Evolutionary conservation across 495 filamentous ascomycete species (phyloP).

Genomic region (Pyrenula massariospora): DNA sequence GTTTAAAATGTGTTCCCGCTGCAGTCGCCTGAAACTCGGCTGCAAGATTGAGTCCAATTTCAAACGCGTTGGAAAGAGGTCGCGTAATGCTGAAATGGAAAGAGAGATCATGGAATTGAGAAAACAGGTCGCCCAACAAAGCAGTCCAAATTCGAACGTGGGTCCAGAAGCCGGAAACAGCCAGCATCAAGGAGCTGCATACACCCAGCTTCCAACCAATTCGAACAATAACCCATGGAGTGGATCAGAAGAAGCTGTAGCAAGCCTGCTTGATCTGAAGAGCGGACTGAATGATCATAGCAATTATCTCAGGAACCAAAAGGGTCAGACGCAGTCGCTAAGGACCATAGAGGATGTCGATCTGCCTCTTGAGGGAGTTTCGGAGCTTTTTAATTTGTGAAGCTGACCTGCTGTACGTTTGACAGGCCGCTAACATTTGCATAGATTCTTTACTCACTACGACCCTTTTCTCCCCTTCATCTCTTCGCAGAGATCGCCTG

Average conservation of each 20-base stretch:
- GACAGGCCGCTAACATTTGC: conserved; percentile 4
- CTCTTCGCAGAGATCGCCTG: conserved; percentile 54
- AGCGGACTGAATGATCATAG: conserved; percentile 38
- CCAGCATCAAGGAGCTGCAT: conserved; percentile 7
- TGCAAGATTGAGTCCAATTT: conserved; percentile 94
- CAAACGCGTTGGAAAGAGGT: conserved; percentile 84
- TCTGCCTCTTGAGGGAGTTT: conserved; percentile 58
- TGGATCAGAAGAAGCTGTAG: conserved; percentile 73
- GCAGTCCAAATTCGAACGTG: conserved; percentile 18
- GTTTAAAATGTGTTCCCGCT: conserved; percentile 70
- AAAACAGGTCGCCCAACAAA: conserved; percentile 56
- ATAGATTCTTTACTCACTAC: conserved; percentile 62
- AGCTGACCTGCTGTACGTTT: conserved; percentile 2
- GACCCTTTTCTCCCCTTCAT: conserved; percentile 81
- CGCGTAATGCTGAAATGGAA: conserved; percentile 87
- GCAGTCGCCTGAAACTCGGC: conserved; percentile 70
- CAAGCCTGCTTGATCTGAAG: conserved; percentile 64
- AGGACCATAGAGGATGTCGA: conserved; percentile 61
- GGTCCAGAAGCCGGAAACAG: background rate
- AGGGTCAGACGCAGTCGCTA: conserved; percentile 17
- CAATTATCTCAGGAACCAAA: conserved; percentile 30
- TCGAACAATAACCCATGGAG: conserved; percentile 18
- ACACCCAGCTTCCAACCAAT: conserved; percentile 3
- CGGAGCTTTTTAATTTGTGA: conserved; percentile 65
- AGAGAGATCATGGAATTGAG: conserved; percentile 45